Base-by-base conservation (phyloP, 2,329 filamentous ascomycete genomes). In the Alternaria incomplexa region DNA sequence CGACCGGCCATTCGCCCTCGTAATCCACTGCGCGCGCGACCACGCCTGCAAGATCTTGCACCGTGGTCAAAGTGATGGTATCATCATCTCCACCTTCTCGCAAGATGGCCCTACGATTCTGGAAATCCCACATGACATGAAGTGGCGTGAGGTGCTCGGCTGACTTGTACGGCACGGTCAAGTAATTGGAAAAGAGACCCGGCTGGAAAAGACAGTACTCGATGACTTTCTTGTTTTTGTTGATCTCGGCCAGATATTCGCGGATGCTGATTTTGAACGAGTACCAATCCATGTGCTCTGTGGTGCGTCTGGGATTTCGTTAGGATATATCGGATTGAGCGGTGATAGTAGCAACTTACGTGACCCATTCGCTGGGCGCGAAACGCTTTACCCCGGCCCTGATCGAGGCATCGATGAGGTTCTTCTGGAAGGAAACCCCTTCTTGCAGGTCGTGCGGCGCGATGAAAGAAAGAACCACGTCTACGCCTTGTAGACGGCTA, bases 151-250 rank as follows among this genome's bases (percentile, higher is more conserved):
- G 57, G 57, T 88, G 77, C 58, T 81, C 84, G 10, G 82, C 68
- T 0, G 85, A 82, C 56, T 79, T 77, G 61, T 84, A 72, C 0
- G 86, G 85, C 47, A 68, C 79, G 0, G 83, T 82, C n/a, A 87
- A 70, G 71, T 87, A 88, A 71, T 88, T 79, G 3, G 83, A 64
- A 67, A 87, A 86, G 0, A 86, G 57, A 0, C 86, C 86, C 0
- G 83, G 82, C 32, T 86, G 84, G 59, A 88, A 87, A 0, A 87
- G 72, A 0, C 75, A 82, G 69, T 88, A 88, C 65, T 88, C 85
- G 20, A 88, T 77, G 5, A 86, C 78, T 63, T 83, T 82, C 23
- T 75, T 73, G 22, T 84, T 74, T 44, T 81, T 78, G 70, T 89
- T 89, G 9, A 88, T 61, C 22, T 85, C 72, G 43, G 77, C 61